A percentile compares a stretch with the other conserved stretches of the same genome.
Evolutionary conservation across 2,329 filamentous ascomycete genomes (phyloP).

Genomic region (Periconia sp.): DNA sequence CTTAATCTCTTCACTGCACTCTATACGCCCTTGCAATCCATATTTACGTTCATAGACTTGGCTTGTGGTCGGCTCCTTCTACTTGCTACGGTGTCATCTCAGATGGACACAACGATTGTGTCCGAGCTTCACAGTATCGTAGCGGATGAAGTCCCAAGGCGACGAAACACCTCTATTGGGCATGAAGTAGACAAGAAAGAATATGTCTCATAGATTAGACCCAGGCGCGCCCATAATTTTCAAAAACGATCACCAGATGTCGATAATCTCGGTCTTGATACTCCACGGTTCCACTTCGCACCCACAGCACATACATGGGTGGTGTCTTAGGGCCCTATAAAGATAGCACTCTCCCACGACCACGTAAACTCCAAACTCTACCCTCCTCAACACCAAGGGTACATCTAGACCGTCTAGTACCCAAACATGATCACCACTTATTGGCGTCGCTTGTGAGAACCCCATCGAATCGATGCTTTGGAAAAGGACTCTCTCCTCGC

Average conservation of each 20-base stretch:
- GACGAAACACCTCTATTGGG: too few species aligned
- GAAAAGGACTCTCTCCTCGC: constrained; percentile 2
- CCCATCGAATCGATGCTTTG: constrained; percentile 4
- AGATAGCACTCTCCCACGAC: constrained; percentile 20
- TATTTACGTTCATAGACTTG: too few species aligned
- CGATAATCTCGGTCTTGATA: constrained; percentile 14
- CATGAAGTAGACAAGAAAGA: too few species aligned
- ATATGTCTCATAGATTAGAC: too few species aligned
- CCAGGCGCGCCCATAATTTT: too few species aligned
- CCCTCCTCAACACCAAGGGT: constrained; percentile 12
- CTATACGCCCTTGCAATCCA: too few species aligned
- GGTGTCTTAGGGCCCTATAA: constrained; percentile 7
- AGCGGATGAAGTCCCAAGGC: too few species aligned
- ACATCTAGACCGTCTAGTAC: constrained; percentile 11
- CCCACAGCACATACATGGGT: constrained; percentile 13
- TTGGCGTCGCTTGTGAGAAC: background rate
- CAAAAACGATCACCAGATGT: constrained; percentile 15
- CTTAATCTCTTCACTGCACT: too few species aligned
- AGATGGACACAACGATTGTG: too few species aligned
- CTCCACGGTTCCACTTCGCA: constrained; percentile 11
- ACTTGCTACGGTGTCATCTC: too few species aligned
- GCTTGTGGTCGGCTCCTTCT: too few species aligned
- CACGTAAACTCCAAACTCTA: constrained; percentile 11
- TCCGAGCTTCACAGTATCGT: too few species aligned
- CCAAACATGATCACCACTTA: constrained; percentile 14